Evolutionary conservation across 1,139 yeast species (phyloP).

Genomic region (Zygoascus sp.): DNA sequence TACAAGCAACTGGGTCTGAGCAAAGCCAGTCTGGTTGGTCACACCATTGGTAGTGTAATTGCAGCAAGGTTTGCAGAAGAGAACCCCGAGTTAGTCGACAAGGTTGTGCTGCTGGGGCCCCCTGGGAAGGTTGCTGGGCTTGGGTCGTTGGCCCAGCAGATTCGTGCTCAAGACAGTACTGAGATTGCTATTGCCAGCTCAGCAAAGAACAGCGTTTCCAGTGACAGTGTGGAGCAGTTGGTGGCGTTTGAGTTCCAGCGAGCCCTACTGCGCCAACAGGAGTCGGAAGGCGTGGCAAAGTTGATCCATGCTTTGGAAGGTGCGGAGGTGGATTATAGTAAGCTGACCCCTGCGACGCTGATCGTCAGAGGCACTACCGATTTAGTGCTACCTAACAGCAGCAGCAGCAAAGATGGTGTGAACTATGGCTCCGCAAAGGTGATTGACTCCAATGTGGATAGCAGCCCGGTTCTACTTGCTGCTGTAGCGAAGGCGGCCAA

Average conservation of each 20-base stretch:
- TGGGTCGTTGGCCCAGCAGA: not conserved
- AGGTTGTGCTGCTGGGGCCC: not conserved
- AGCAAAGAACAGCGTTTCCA: not conserved
- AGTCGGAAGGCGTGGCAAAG: not conserved
- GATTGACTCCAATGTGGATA: not conserved
- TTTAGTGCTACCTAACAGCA: not conserved
- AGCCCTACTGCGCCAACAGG: not conserved
- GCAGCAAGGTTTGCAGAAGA: not conserved
- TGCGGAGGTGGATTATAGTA: not conserved
- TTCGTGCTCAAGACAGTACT: not conserved
- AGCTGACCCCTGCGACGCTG: not conserved
- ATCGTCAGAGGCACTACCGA: slow-evolving; percentile 1
- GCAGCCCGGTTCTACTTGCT: not conserved
- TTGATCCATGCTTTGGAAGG: not conserved
- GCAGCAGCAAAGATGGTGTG: not conserved
- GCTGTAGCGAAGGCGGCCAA: not conserved
- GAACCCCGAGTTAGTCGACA: not conserved
- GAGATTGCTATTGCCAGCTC: slow-evolving; percentile 1
- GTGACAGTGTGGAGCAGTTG: not conserved
- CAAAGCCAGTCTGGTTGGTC: not conserved
- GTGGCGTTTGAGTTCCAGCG: not conserved
- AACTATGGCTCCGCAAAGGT: not conserved
- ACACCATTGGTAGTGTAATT: not conserved
- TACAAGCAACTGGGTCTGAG: not conserved
- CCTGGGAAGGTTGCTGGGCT: not conserved